These are phyloP conservation scores for Backusella mclennaniae DNA, from an alignment of 192 early-diverging fungal species.

Conservation along the genomic window DNA sequence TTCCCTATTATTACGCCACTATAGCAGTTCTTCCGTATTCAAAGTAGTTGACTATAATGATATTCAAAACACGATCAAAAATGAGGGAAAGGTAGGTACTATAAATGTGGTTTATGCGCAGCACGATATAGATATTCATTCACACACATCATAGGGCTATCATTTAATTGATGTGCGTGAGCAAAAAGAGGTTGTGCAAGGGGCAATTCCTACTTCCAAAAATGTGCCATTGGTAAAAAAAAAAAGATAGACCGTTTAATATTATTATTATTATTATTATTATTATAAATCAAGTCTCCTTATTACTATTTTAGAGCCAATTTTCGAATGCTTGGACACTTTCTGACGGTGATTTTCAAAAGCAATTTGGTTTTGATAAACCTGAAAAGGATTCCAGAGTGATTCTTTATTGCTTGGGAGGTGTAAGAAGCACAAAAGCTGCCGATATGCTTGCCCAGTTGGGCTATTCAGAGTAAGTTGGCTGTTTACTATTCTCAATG, in stretches of 20 bases:
- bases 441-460: slow-evolving; percentile 54
- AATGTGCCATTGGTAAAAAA: slow-evolving; percentile 62
- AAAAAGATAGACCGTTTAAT: no score
- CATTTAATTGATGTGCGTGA: slow-evolving; percentile 71
- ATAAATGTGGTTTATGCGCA: background rate
- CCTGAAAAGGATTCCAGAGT: slow-evolving; percentile 44
- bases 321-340: slow-evolving; percentile 22
- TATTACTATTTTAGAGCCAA: slow-evolving; percentile 25
- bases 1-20: slow-evolving; percentile 5
- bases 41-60: slow-evolving; percentile 20
- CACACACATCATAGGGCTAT: slow-evolving; percentile 35
- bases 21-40: background rate
- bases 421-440: slow-evolving; percentile 63
- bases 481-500: background rate
- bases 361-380: slow-evolving; percentile 54
- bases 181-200: slow-evolving; percentile 55
- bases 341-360: slow-evolving; percentile 29
- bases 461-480: slow-evolving; percentile 42
- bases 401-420: slow-evolving; percentile 70
- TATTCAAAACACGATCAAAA: slow-evolving; percentile 16
- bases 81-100: slow-evolving; percentile 16
- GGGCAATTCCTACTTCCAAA: slow-evolving; percentile 62
- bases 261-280: slow-evolving; percentile 29
- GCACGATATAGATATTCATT: background rate
- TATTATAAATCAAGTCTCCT: background rate